A percentile compares a stretch with the other conserved stretches of the same genome.
These are phyloP conservation scores for Microbotryum scabiosae DNA, from an alignment of 1,284 basidiomycete genomes.

Conservation along the genomic window DNA sequence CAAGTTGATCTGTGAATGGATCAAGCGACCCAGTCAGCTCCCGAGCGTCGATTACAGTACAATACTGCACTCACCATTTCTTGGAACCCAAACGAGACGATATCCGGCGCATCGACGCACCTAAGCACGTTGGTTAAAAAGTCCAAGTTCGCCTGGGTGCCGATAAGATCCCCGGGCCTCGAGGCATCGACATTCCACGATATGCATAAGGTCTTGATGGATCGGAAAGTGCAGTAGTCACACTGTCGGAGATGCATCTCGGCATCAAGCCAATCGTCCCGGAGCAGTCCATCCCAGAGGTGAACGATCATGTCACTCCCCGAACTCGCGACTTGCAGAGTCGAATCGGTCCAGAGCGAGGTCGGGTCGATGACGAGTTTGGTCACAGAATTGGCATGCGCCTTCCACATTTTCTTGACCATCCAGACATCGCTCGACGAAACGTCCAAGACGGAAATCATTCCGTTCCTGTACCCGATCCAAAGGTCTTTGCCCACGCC, in stretches of 20 bases:
- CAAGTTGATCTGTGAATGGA: conserved; percentile 59
- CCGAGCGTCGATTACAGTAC: conserved; percentile 73
- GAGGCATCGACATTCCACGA: conserved; percentile 92
- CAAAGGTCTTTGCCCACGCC: conserved; percentile 74
- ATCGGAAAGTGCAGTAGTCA: conserved; percentile 69
- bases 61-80: conserved; percentile 69
- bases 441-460: conserved; percentile 75
- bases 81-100: conserved; percentile 87
- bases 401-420: conserved; percentile 81
- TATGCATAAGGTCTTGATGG: conserved; percentile 69
- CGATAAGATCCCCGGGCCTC: conserved; percentile 61
- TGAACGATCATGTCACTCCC: conserved; percentile 66
- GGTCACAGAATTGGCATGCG: conserved; percentile 72
- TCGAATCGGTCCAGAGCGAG: conserved; percentile 35
- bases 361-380: conserved; percentile 59
- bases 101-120: conserved; percentile 65
- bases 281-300: conserved; percentile 86
- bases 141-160: conserved; percentile 50
- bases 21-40: conserved; percentile 50
- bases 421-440: conserved; percentile 51
- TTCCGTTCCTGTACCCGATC: conserved; percentile 63
- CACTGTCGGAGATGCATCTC: conserved; percentile 65
- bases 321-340: conserved; percentile 65
- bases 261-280: conserved; percentile 72
- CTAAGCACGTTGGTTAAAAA: conserved; percentile 65